Conservation (phyloP, 1,284 basidiomycete genomes). For the Volvariella volvacea region DNA sequence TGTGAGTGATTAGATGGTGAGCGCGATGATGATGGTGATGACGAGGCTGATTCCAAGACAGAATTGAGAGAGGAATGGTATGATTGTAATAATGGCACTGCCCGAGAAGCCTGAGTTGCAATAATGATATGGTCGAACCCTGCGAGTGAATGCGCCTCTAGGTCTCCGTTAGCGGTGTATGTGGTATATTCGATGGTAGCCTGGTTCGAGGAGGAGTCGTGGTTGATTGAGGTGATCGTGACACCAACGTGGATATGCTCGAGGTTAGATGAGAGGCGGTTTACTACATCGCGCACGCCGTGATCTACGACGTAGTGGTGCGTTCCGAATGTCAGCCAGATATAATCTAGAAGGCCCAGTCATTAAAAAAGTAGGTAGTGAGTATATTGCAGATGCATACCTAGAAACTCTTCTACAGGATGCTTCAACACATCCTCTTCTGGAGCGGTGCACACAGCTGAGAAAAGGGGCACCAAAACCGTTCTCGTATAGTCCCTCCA, state of each 20-base stretch:
- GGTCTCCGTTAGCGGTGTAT: constrained; percentile 20
- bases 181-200: constrained; percentile 28
- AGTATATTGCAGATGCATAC: too few species aligned
- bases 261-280: constrained; percentile 33
- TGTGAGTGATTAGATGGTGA: too few species aligned
- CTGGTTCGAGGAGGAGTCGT: constrained; percentile 9
- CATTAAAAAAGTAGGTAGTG: not conserved
- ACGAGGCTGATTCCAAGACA: too few species aligned
- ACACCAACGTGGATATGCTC: constrained; percentile 48
- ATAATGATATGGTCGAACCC: constrained; percentile 64
- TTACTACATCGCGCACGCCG: constrained; percentile 51
- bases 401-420: constrained; percentile 57
- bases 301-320: constrained; percentile 53
- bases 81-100: constrained; percentile 37
- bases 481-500: constrained; percentile 51
- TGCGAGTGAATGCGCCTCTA: constrained; percentile 19
- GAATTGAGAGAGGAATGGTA: constrained; percentile 34
- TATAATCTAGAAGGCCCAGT: constrained; percentile 42
- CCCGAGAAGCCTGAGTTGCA: constrained; percentile 65
- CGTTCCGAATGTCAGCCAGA: constrained; percentile 53
- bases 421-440: constrained; percentile 42
- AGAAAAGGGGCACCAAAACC: constrained; percentile 60
- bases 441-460: constrained; percentile 63
- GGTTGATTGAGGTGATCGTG: constrained; percentile 24
- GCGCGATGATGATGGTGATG: too few species aligned